Evolutionary conservation across 129 eudicot genomes (phyloP).

Genomic region (Helianthus tuberosus): DNA sequence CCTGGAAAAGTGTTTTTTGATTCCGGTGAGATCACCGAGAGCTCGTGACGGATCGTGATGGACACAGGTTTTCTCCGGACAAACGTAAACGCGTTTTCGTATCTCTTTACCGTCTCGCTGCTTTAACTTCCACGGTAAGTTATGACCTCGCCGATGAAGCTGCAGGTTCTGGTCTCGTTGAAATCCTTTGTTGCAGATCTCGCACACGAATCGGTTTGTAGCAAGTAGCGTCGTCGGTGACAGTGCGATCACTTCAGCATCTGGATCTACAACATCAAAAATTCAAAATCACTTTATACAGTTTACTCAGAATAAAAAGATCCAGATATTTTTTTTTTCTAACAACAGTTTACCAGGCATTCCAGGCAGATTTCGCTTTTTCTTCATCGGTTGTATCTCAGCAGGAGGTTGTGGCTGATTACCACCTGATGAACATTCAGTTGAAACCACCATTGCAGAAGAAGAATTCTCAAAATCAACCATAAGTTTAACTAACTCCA

Average conservation of each 20-base stretch:
- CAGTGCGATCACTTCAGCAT: slow-evolving; percentile 79
- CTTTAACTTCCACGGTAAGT: slow-evolving; percentile 84
- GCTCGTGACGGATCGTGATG: slow-evolving; percentile 86
- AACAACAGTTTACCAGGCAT: slow-evolving; percentile 57
- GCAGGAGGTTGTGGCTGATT: slow-evolving; percentile 27
- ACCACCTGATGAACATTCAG: slow-evolving; percentile 34
- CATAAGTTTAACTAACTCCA: slow-evolving; percentile 24
- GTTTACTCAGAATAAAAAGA: background rate
- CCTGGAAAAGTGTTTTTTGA: slow-evolving; percentile 82
- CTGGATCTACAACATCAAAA: slow-evolving; percentile 59
- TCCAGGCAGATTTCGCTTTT: slow-evolving; percentile 70
- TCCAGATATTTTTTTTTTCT: too few species aligned
- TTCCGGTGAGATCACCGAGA: slow-evolving; percentile 86
- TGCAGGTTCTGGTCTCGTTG: slow-evolving; percentile 90
- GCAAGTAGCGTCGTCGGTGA: slow-evolving; percentile 75
- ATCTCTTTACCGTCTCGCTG: slow-evolving; percentile 63
- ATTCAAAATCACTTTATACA: background rate
- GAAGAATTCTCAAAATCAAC: slow-evolving; percentile 53
- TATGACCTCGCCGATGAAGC: slow-evolving; percentile 93
- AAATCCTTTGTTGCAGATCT: slow-evolving; percentile 88
- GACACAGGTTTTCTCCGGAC: slow-evolving; percentile 71
- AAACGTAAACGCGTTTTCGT: slow-evolving; percentile 75
- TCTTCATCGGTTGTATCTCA: slow-evolving; percentile 46
- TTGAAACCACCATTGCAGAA: slow-evolving; percentile 34
- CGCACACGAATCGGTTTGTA: slow-evolving; percentile 82